These are phyloP conservation scores for Taphrina pruni DNA, from an alignment of 1,139 yeast species.

Conservation along the genomic window DNA sequence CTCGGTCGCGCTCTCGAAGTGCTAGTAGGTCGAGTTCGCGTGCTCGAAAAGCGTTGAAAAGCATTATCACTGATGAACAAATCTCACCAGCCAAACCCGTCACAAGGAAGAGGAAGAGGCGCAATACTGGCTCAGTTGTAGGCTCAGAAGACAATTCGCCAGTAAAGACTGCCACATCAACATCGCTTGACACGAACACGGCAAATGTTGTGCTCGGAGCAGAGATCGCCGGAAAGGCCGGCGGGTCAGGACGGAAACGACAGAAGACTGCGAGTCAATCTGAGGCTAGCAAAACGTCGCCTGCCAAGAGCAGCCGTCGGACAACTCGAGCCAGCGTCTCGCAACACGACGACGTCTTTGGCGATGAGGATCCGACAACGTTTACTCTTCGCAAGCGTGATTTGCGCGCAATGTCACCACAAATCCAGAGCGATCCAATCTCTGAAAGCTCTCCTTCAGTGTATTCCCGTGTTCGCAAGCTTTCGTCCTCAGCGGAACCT, in stretches of 20 bases:
- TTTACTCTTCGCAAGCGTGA: constrained; percentile 12
- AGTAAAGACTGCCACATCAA: background rate
- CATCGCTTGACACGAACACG: background rate
- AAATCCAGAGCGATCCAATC: constrained; percentile 26
- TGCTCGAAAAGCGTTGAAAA: background rate
- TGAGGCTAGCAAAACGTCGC: background rate
- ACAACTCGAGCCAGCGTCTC: constrained; percentile 3
- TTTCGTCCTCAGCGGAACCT: constrained; percentile 17
- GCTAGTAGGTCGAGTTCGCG: constrained; percentile 6
- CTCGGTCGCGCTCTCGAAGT: constrained; percentile 5
- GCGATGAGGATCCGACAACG: background rate
- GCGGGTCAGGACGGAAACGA: background rate
- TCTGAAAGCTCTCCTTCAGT: constrained; percentile 37
- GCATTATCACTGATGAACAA: constrained; percentile 1
- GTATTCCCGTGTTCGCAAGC: constrained; percentile 28
- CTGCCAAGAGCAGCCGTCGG: background rate
- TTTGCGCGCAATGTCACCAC: constrained; percentile 16
- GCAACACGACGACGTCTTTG: constrained; percentile 16
- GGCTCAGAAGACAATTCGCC: background rate
- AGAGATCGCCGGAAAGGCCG: background rate
- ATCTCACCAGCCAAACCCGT: constrained; percentile 4
- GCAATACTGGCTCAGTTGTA: background rate
- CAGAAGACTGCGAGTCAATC: background rate
- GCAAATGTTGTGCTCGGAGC: background rate
- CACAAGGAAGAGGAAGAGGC: constrained; percentile 3